Base-by-base conservation (phyloP, 768 basidiomycete genomes). In the Pluteus cervinus region DNA sequence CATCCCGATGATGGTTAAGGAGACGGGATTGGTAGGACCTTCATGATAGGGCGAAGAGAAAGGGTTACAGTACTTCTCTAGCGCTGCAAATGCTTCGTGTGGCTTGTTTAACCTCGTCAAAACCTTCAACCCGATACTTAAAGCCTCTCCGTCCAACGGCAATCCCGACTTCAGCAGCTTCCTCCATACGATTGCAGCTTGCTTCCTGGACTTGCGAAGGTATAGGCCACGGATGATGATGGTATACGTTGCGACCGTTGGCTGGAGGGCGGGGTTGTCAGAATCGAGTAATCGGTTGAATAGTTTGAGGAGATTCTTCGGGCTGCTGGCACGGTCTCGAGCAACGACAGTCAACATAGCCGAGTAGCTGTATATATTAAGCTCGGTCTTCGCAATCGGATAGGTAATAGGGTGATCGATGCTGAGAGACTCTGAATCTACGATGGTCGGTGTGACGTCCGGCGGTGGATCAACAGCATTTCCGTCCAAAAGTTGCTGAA, bases 201-300 rank as follows among this genome's bases (percentile, higher is more conserved):
- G 51, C 5, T 50, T 33, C 37, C 54, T 56, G 10, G 66, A 63
- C 18, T 57, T 45, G 32, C 72, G 71, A 8, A 58, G 55, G 9
- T 79, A 45, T 6, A 83, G 56, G 1, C 72, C 79, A 21, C 68
- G 68, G 26, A 84, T 63, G 40, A 78, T 55, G 20, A 75, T 56
- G 14, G 75, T 78, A 47, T 78, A 71, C 0, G 77, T 68, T 0
- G 60, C 68, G 9, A 66, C 56, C 3, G 64, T 73, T 0, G 71
- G 67, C 18, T 54, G 57, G 16, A 71, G 56, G 14, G 50, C 37
- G 15, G 52, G 33, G 5, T 36, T 53, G 14, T 59, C 42, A 10
- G 24, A 18, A 11, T 12, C 15, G 11, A 11, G 17, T 22, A 41
- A 29, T n/a, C 26, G 34, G 15, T 35, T 17, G 45, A 71, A 73